Base-by-base conservation (phyloP, 2,329 filamentous ascomycete species). In the Ophiocordyceps camponoti-floridani region DNA sequence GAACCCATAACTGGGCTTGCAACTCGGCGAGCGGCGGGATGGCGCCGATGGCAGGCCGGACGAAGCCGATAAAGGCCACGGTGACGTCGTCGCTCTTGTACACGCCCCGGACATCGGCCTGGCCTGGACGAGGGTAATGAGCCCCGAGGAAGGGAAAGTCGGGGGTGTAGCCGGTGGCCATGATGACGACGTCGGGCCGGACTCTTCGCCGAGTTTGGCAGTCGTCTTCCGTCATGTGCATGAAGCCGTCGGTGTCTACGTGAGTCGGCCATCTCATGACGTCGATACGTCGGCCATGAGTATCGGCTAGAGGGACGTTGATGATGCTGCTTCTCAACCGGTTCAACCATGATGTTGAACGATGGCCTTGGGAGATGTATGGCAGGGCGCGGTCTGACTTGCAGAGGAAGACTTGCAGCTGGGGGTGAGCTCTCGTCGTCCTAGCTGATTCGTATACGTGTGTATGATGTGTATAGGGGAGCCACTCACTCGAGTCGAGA, bases 71-170 rank as follows among this genome's bases (percentile, higher is more conserved):
- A 48, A 66, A 71, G 3, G 58, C 65, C 0, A 69, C 48, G 0
- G 58, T 57, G 1, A 63, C 54, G 31, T 67, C 60, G 4, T 54
- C 54, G 3, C 53, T 45, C 23, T 56, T 59, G 54, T 76, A 77
- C 41, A 79, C 62, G 16, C 67, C 62, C 14, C 72, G 67, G 14
- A 76, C 67, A 47, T 69, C 65, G 18, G 65, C 57, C 42, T 74
- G 66, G 42, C 65, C 56, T 7, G 70, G 65, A 5, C 56, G 60
- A 0, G 70, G 65, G 45, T 67, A 68, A 1, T 51, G 51, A 1
- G 51, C 48, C 13, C 56, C 51, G 9, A 70, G 52, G 49, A 69
- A 70, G 0, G 51, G 52, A 41, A 70, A 68, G 2, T 54, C 52
- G 23, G 62, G 60, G 0, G 52, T 54, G 50, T 72, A 73, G 0